Evolutionary conservation across 768 basidiomycete genomes (phyloP), one percentile per base, ranked within the genome.

Genomic region (Lepiota brunneoincarnata): DNA sequence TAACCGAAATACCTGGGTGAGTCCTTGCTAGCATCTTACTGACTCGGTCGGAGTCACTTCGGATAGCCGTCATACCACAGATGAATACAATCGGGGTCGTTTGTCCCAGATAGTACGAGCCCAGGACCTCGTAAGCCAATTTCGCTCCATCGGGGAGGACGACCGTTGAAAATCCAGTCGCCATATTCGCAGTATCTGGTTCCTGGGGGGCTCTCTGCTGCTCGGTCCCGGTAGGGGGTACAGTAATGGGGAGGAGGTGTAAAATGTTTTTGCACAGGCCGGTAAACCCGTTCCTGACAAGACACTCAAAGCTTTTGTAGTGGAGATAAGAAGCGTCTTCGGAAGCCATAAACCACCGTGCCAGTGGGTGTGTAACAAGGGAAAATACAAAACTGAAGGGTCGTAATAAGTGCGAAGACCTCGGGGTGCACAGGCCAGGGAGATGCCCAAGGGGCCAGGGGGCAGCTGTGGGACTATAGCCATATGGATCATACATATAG

Each of bases 121-220:
- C 77, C 12, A 74, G 53, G n/a, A 78, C 56, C 43, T 77, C 70
- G 56, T 76, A 79, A 4, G 69, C 74, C 10, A 76, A 58, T 49
- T 64, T 66, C 0, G 77, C 72, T n/a, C 78, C 77, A 58, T 77
- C 76, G 17, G 70, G 64, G 36, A 76, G 69, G 20, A 53, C 56
- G 10, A 70, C 49, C 14, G 58, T 64, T 2, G 62, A 65, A 58
- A 63, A 63, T 39, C 58, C 56, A 53, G 55, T 58, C 21, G 61
- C 54, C 62, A 69, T 69, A 12, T 15, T 28, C 21, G 9, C 20
- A 34, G 31, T 34, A 17, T 48, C 31, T 9, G 31, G 11, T 31
- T 31, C 11, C 11, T 31, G 3, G 31, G 31, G 31, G 31, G 31
- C 31, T 31, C 7, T 31, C 7, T 6, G 11, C 4, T 2, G 3